These are phyloP conservation scores for Dendrocalamus latiflorus DNA, from an alignment of 202 grass and related monocot genomes.

Conservation along the genomic window DNA sequence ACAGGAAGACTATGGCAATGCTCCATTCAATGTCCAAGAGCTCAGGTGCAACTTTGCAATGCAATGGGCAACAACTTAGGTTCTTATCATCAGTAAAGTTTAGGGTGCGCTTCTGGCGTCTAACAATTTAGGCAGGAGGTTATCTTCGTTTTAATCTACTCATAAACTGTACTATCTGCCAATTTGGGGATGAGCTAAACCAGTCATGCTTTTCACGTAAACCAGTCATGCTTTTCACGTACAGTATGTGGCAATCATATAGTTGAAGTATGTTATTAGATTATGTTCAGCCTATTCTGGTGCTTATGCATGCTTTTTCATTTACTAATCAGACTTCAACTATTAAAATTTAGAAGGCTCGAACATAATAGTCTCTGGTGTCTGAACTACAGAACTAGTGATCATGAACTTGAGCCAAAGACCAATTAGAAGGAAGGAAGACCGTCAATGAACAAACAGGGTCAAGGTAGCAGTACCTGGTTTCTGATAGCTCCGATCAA, in stretches of 20 bases:
- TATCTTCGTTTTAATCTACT: background rate
- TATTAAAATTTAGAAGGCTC: too few species aligned
- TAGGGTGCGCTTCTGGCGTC: background rate
- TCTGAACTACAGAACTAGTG: too few species aligned
- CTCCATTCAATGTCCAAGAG: background rate
- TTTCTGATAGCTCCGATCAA: slow-evolving; percentile 81
- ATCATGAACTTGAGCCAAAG: background rate
- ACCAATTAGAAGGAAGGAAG: background rate
- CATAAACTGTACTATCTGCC: background rate
- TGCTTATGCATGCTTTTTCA: too few species aligned
- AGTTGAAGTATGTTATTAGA: too few species aligned
- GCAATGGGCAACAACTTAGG: background rate
- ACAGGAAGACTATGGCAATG: background rate
- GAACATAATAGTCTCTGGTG: too few species aligned
- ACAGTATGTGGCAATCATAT: too few species aligned
- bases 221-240: too few species aligned
- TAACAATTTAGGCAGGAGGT: background rate
- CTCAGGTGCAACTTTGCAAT: background rate
- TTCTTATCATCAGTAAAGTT: background rate
- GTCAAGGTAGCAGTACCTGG: slow-evolving; percentile 41
- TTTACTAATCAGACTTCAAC: too few species aligned
- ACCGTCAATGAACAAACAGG: background rate
- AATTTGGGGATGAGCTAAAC: too few species aligned
- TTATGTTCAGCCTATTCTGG: too few species aligned
- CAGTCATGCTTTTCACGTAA: too few species aligned